Evolutionary conservation across 805 yeast species (phyloP).

Genomic region (Wickerhamiella shivajii): DNA sequence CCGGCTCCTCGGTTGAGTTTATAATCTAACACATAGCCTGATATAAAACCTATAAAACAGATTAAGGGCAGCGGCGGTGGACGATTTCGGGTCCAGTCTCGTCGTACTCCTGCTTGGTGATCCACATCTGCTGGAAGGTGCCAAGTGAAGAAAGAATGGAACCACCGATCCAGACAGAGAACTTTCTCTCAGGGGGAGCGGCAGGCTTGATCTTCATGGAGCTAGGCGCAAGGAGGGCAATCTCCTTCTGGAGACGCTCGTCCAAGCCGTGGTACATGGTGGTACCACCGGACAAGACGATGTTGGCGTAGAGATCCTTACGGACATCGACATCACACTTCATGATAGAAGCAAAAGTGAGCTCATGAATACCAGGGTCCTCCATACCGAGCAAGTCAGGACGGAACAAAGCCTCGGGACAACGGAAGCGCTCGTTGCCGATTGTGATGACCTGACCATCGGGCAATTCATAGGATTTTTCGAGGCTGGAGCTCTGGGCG

Average conservation of each 20-base stretch:
- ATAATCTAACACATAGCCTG: too few relatives aligned
- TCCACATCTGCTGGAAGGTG: conserved; percentile 99
- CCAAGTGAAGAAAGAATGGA: conserved; percentile 96
- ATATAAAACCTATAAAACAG: conserved; percentile 8
- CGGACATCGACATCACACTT: conserved; percentile 99
- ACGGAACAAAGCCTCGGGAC: conserved; percentile 99
- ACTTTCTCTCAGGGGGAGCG: conserved; percentile 99
- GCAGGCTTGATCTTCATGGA: conserved; percentile 99
- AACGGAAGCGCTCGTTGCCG: conserved; percentile 99
- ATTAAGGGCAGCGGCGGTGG: conserved; percentile 86
- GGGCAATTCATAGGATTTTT: conserved; percentile 98
- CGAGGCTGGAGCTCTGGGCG: conserved; percentile 93
- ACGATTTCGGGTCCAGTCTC: conserved; percentile 99
- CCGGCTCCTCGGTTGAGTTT: too few relatives aligned
- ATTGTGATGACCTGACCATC: conserved; percentile 99
- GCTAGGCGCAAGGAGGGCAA: conserved; percentile 98
- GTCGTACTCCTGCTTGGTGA: conserved; percentile 99
- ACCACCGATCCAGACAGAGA: conserved; percentile 99
- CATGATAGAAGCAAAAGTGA: conserved; percentile 86
- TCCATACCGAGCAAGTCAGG: conserved; percentile 83
- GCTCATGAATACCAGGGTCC: conserved; percentile 98
- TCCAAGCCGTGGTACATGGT: conserved; percentile 99
- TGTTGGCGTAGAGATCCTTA: conserved; percentile 97
- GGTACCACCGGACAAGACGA: conserved; percentile 99
- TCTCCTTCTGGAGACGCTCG: conserved; percentile 99